These are phyloP conservation scores for Aureobasidium sp. DNA, from an alignment of 2,329 filamentous ascomycete species.

Conservation along the genomic window DNA sequence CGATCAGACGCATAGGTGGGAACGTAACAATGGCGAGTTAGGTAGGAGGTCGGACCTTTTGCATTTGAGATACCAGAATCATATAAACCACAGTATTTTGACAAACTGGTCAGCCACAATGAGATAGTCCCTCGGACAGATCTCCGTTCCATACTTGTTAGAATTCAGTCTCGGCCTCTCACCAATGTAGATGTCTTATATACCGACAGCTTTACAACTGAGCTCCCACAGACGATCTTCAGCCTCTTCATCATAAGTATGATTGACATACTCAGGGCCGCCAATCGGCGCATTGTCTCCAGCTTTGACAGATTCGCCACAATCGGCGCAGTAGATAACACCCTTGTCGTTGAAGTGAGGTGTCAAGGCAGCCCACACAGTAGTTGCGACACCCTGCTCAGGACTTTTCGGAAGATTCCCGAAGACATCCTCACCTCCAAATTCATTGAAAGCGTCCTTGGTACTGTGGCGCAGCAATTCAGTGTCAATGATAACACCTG, in stretches of 20 bases:
- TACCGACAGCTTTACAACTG: slow-evolving; percentile 24
- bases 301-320: slow-evolving; percentile 26
- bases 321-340: slow-evolving; percentile 38
- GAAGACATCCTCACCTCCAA: background rate
- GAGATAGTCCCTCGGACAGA: background rate
- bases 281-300: slow-evolving; percentile 16
- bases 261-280: slow-evolving; percentile 24
- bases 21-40: background rate
- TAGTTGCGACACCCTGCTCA: slow-evolving; percentile 25
- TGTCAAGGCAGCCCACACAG: slow-evolving; percentile 36
- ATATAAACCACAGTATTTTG: background rate
- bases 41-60: background rate
- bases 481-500: slow-evolving; percentile 28
- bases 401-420: slow-evolving; percentile 12
- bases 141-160: background rate
- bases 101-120: background rate
- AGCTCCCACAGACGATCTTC: slow-evolving; percentile 35
- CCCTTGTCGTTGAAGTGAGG: slow-evolving; percentile 38
- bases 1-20: background rate
- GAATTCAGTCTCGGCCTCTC: background rate
- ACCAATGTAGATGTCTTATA: background rate
- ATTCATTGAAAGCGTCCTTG: background rate
- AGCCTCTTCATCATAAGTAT: slow-evolving; percentile 31
- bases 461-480: slow-evolving; percentile 12
- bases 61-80: background rate